Percentiles rank a stretch among this genome's conserved stretches.
phyloP scores from a whole-genome alignment of 1,284 basidiomycete species.

The Inonotus hispidus region DNA sequence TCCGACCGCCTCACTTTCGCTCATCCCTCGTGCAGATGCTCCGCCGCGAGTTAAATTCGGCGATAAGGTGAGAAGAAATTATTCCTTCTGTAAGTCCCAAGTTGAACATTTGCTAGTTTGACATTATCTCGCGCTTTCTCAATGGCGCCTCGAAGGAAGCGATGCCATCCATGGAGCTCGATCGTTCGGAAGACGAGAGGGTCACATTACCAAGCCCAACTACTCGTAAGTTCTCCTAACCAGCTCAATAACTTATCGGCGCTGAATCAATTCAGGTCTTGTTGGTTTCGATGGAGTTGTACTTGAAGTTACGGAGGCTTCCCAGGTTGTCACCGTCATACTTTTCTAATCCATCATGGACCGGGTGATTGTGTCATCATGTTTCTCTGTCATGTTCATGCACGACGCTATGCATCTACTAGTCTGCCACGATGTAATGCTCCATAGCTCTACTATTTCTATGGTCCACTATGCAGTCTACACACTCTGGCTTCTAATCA shows the following conservation, averaged over 20 bases:
- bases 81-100: not conserved
- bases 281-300: constrained; percentile 81
- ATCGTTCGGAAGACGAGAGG: constrained; percentile 76
- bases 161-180: constrained; percentile 79
- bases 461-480: not conserved
- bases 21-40: constrained; percentile 41
- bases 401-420: not conserved
- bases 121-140: constrained; percentile 70
- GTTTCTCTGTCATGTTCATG: not conserved
- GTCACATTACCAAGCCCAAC: constrained; percentile 66
- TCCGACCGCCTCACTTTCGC: constrained; percentile 11
- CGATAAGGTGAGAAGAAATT: constrained; percentile 45
- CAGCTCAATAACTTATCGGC: not conserved
- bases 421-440: not conserved
- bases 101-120: constrained; percentile 41
- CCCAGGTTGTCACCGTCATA: constrained; percentile 69
- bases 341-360: constrained; percentile 46
- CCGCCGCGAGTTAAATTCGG: constrained; percentile 62
- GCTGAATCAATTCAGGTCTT: constrained; percentile 39
- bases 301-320: constrained; percentile 72
- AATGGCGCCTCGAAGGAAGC: constrained; percentile 49
- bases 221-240: constrained; percentile 48
- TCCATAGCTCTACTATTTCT: not conserved
- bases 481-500: not conserved
- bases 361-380: not conserved